These are phyloP conservation scores for Abelmoschus esculentus DNA, from an alignment of 345 rosid species.

Conservation along the genomic window DNA sequence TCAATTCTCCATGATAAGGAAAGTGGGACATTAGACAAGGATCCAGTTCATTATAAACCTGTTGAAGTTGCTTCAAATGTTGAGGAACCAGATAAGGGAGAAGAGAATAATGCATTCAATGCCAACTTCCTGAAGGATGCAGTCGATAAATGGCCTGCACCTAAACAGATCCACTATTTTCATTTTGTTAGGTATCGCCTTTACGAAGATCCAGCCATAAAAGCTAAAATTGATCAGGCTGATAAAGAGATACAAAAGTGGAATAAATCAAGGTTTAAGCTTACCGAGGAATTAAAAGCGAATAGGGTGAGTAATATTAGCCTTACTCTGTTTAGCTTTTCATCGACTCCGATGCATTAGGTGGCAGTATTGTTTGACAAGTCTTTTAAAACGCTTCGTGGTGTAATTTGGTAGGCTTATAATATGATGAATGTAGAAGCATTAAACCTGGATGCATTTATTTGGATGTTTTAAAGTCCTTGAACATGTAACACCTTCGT, in stretches of 20 bases:
- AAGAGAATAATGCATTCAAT: slow-evolving; percentile 29
- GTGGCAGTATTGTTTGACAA: not conserved
- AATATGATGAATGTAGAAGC: not conserved
- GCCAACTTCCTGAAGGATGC: slow-evolving; percentile 57
- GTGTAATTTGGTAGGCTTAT: not conserved
- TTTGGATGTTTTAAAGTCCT: not conserved
- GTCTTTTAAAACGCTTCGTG: not conserved
- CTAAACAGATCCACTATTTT: slow-evolving; percentile 52
- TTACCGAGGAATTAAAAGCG: slow-evolving; percentile 38
- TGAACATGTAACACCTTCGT: not conserved
- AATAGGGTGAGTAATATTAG: slow-evolving; percentile 46
- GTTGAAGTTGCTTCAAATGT: slow-evolving; percentile 58
- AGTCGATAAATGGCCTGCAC: slow-evolving; percentile 77
- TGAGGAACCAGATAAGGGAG: slow-evolving; percentile 38
- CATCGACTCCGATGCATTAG: not conserved
- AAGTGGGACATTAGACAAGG: slow-evolving; percentile 48
- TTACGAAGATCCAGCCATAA: slow-evolving; percentile 55
- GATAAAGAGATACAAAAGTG: slow-evolving; percentile 50
- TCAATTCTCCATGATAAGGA: slow-evolving; percentile 30
- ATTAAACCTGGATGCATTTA: not conserved
- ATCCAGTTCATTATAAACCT: slow-evolving; percentile 24
- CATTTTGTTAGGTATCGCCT: slow-evolving; percentile 48
- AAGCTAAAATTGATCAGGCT: slow-evolving; percentile 54
- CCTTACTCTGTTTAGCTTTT: not conserved
- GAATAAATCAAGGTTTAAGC: slow-evolving; percentile 35